A percentile compares a stretch with the other conserved stretches of the same genome.
phyloP scores from a whole-genome alignment of 805 yeast genomes.

The Candida awuae region DNA sequence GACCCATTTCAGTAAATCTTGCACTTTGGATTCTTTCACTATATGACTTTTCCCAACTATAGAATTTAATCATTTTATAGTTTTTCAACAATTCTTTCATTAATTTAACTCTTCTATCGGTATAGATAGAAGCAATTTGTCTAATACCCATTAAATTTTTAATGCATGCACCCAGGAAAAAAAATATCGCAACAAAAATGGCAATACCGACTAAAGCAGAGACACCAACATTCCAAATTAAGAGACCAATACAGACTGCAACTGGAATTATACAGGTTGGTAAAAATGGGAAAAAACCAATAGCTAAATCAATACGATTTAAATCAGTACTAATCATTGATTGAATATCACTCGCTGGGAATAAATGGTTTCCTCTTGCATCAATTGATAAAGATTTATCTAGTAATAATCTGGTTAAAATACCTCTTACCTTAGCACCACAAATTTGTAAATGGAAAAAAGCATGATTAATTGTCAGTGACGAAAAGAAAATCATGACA shows the following conservation, averaged over 20 bases:
- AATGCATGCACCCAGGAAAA: conserved; percentile 37
- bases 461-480: conserved; percentile 49
- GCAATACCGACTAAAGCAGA: conserved; percentile 66
- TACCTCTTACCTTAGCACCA: conserved; percentile 66
- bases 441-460: conserved; percentile 51
- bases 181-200: conserved; percentile 43
- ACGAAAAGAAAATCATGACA: conserved; percentile 41
- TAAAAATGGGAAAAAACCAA: conserved; percentile 59
- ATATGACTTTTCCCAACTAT: conserved; percentile 87
- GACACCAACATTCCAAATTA: conserved; percentile 63
- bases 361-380: conserved; percentile 51
- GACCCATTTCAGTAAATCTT: conserved; percentile 55
- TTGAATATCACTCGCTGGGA: conserved; percentile 65
- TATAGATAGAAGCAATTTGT: conserved; percentile 46
- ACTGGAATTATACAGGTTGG: conserved; percentile 57
- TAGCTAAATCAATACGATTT: conserved; percentile 67
- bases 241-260: conserved; percentile 53
- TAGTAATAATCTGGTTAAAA: conserved; percentile 58
- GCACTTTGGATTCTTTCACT: conserved; percentile 42
- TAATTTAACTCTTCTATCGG: conserved; percentile 69
- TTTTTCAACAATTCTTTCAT: conserved; percentile 74
- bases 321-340: conserved; percentile 76
- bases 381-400: conserved; percentile 59
- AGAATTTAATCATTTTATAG: conserved; percentile 74
- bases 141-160: conserved; percentile 47